Evolutionary conservation across 2,329 filamentous ascomycete genomes (phyloP), one percentile per base, ranked within the genome.

Genomic region (Diaporthe sp.): DNA sequence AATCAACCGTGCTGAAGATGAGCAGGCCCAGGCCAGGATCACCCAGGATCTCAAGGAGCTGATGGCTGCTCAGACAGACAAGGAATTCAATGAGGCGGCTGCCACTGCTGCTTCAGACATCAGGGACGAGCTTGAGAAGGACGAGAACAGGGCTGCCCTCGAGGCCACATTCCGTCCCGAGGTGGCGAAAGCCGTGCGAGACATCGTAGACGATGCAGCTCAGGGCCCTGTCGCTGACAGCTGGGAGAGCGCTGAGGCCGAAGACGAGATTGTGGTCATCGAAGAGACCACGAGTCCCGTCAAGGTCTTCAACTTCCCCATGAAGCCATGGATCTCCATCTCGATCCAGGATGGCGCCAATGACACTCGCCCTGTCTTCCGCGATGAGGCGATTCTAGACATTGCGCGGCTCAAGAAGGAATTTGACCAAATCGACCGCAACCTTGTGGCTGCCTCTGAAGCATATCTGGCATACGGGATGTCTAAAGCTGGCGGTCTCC

Each of bases 391-490:
- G 58, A 92, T 98, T 80, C 94, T 98, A 88, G 95, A 98, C 79
- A 97, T 99, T 82, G 96, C 97, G 70, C 92, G 95, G 75, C 89
- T 98, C 78, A 98, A 98, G 89, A 98, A 98, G 86, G 95, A 98
- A 7, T 98, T 98, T 80, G 97, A 99, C 81, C 97, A 98, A 85
- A 93, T 98, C 77, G 97, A 99, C 82, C 94, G 97, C 78, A 97
- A 96, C 77, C 89, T 99, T 44, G 96, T 96, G 68, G 94, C 96
- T 7, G 96, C 96, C 25, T 96, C 95, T 37, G 93, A 95, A 81
- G 94, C 93, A 76, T 98, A 97, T 86, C 98, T 99, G 84, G 93
- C 95, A 8, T 99, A 98, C 81, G 95, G 95, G 58, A 94, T 98
- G 88, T 94, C 94, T 58, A 98, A 98, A 87, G 95, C 95, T 78